Conservation (phyloP, 2,329 filamentous ascomycete genomes). For the Gyromitra esculenta region DNA sequence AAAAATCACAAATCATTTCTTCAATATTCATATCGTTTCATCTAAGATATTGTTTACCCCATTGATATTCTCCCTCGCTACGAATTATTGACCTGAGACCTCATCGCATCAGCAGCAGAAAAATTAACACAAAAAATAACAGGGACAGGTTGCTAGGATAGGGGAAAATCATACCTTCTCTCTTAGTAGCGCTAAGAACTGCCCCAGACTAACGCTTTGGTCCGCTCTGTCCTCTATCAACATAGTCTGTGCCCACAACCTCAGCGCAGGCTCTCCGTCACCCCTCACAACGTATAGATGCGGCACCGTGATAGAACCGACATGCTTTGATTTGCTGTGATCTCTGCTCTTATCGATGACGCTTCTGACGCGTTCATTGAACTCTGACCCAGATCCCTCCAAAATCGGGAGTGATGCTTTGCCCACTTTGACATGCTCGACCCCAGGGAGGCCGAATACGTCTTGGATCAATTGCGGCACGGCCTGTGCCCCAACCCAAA, state of each 20-base stretch:
- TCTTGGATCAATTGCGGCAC: slow-evolving; percentile 88
- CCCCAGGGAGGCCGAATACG: slow-evolving; percentile 88
- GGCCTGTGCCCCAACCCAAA: slow-evolving; percentile 93
- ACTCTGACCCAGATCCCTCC: slow-evolving; percentile 76
- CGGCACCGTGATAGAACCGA: slow-evolving; percentile 91
- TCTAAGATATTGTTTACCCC: slow-evolving; percentile 42
- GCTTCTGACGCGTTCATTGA: slow-evolving; percentile 90
- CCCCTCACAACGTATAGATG: slow-evolving; percentile 93
- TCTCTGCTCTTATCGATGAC: slow-evolving; percentile 93
- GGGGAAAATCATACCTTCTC: slow-evolving; percentile 77
- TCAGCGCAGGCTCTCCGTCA: slow-evolving; percentile 93
- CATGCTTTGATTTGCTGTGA: slow-evolving; percentile 78
- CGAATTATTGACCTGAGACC: slow-evolving; percentile 51
- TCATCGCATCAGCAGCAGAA: slow-evolving; percentile 49
- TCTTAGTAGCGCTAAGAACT: slow-evolving; percentile 90
- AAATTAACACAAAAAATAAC: slow-evolving; percentile 44
- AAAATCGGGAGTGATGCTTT: slow-evolving; percentile 87
- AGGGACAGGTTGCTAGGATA: not conserved
- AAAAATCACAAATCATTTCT: slow-evolving; percentile 29
- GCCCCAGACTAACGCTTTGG: slow-evolving; percentile 88
- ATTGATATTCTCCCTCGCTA: slow-evolving; percentile 12
- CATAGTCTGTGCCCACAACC: slow-evolving; percentile 96
- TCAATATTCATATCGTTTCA: slow-evolving; percentile 35
- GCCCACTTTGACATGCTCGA: slow-evolving; percentile 85
- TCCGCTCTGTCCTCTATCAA: slow-evolving; percentile 94